phyloP scores from a whole-genome alignment of 768 basidiomycete genomes.

The Sarcodon aspratus region DNA sequence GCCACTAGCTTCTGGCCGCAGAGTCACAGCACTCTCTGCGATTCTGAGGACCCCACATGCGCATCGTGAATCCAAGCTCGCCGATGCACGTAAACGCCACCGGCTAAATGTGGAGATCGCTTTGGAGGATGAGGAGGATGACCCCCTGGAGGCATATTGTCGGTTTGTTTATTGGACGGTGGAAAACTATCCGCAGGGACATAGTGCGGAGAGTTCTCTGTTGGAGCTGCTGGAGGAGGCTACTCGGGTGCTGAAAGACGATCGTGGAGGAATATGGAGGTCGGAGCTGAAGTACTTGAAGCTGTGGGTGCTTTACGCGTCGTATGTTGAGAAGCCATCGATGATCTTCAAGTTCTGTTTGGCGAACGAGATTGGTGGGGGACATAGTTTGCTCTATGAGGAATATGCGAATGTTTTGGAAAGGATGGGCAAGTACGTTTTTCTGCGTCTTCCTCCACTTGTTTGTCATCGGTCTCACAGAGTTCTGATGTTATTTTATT shows the following conservation, averaged over 20 bases:
- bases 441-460: conserved; percentile 8
- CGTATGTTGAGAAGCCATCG: conserved; percentile 81
- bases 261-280: conserved; percentile 64
- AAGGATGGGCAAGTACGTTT: conserved; percentile 60
- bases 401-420: conserved; percentile 85
- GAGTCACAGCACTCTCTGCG: conserved; percentile 66
- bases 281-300: conserved; percentile 82
- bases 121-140: conserved; percentile 66
- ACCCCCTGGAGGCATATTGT: conserved; percentile 80
- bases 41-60: conserved; percentile 69
- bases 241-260: conserved; percentile 72
- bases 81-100: conserved; percentile 51
- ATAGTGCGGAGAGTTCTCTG: conserved; percentile 81
- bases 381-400: conserved; percentile 77
- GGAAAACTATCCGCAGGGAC: conserved; percentile 91
- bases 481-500: not conserved
- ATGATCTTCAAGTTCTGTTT: conserved; percentile 86
- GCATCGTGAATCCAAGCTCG: conserved; percentile 60
- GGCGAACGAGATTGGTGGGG: conserved; percentile 83
- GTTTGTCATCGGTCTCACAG: not conserved
- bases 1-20: conserved; percentile 67
- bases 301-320: conserved; percentile 89
- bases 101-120: conserved; percentile 66
- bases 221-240: conserved; percentile 88
- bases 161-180: conserved; percentile 85